Base-by-base conservation (phyloP, 2,329 filamentous ascomycete species). In the Exserohilum rostratum region DNA sequence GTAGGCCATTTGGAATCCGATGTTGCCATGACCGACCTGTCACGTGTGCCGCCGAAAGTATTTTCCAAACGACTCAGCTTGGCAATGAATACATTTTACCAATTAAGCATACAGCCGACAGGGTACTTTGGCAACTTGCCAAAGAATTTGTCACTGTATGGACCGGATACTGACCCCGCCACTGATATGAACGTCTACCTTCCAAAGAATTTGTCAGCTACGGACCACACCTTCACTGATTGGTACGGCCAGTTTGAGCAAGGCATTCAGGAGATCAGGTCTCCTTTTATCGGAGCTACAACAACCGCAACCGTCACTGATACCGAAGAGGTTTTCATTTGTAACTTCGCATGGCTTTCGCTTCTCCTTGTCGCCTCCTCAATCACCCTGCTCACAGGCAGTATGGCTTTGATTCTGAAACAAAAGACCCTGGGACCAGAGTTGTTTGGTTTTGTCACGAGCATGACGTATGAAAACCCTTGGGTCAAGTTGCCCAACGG, bases 381-480 rank as follows among this genome's bases (percentile, higher is more conserved):
- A 0, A 46, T 64, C 1, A 64, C 70, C 1, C 38, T 75, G 2
- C 6, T 64, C 0, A 67, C 54, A 1, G 72, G 71, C 0, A 13
- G 37, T 0, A 40, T 42, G 1, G 57, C 64, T 0, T 18, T 72
- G 1, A 12, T 72, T 0, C 55, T 76, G 0, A 74, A 75, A 17
- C 40, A 55, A 3, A 56, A 44, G 7, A 72, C 67, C 1, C 57
- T 72, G 2, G 71, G 68, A 0, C 73, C 73, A 0, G 72, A 75
- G 27, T 50, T 76, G 46, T 72, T 76, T 25, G 71, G 73, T 1
- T 75, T 67, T 25, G 73, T 76, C 0, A 44, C 72, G 1, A 74
- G 71, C 46, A 71, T 76, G 69, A 76, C 73, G 0, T 76, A 76
- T 30, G 69, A 76, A 25, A 74, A 75, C 34, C 69, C 63, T 1